Base-by-base conservation (phyloP, 2,329 filamentous ascomycete species). In the Hypoxylon sp. region DNA sequence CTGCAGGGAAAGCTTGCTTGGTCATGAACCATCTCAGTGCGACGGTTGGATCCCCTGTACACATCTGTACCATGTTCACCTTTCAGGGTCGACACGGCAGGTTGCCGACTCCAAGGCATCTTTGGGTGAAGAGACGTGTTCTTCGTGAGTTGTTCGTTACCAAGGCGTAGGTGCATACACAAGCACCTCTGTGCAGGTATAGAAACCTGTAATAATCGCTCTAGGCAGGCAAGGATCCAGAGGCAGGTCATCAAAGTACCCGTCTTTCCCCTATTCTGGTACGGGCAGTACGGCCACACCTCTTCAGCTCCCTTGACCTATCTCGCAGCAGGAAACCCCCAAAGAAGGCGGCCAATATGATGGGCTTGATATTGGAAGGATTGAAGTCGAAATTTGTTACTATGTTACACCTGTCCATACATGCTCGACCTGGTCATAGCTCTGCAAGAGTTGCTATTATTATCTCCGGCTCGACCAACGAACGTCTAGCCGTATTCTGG, bases 1-100 rank as follows among this genome's bases (percentile, higher is more conserved):
- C 59, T 68, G 63, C 67, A 67, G 64, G 59, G 58, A 58, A 58
- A 35, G 58, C 52, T n/a, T 58, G 56, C 46, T 54, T 41, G 55
- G 55, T 52, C 38, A n/a, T 58, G 62, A 63, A 60, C 67, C 61
- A 64, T 35, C 60, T 54, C 51, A 29, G 50, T 35, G 20, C 43
- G 61, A 50, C 61, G 51, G 62, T 62, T 63, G 53, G 60, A 47
- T 58, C 43, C 46, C 46, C 54, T 42, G 53, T 41, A n/a, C n/a
- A n/a, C n/a, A n/a, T n/a, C n/a, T n/a, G n/a, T n/a, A n/a, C 49
- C 31, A 55, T 53, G 54, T 58, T 63, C 58, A 47, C 55, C n/a
- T 50, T 56, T 64, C 58, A 52, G 58, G 59, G 53, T 56, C 56
- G 51, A 59, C 59, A 62, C 57, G 60, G 64, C 58, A 62, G 58